These are phyloP conservation scores for Nicotiana noctiflora DNA, from an alignment of 257 asterid species.

Conservation along the genomic window DNA sequence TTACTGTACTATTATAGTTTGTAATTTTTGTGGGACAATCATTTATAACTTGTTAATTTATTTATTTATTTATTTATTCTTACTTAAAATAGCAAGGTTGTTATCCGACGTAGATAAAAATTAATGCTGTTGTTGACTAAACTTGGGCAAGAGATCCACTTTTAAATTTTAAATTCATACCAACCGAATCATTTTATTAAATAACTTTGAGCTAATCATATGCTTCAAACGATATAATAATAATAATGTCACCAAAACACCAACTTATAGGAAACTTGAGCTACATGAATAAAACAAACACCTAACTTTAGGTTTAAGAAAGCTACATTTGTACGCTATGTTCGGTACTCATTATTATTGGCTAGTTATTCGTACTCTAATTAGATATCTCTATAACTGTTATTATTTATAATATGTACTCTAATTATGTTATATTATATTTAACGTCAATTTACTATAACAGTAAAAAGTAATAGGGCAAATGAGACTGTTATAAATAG, in stretches of 20 bases:
- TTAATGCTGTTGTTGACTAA: conserved; percentile 1
- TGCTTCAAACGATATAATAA: background rate
- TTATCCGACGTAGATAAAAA: background rate
- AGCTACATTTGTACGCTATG: background rate
- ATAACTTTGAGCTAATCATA: conserved; percentile 6
- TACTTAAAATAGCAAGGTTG: background rate
- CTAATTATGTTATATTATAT: too few relatives aligned
- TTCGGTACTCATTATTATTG: background rate
- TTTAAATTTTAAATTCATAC: background rate
- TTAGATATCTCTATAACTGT: too few relatives aligned
- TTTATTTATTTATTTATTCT: background rate
- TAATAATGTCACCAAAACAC: background rate
- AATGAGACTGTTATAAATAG: too few relatives aligned
- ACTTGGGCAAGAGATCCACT: background rate
- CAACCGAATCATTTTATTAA: conserved; percentile 2
- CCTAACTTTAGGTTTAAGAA: conserved; percentile 1
- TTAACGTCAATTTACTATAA: too few relatives aligned
- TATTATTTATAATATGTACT: too few relatives aligned
- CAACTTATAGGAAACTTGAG: background rate
- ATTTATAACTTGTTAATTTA: background rate
- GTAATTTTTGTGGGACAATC: background rate
- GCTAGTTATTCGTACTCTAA: too few relatives aligned
- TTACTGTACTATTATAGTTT: background rate
- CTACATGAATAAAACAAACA: background rate
- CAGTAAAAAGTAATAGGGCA: too few relatives aligned